Percentiles rank a stretch among this genome's conserved stretches.
These are phyloP conservation scores for Microdochium bolleyi DNA, from an alignment of 2,329 filamentous ascomycete genomes.

Conservation along the genomic window DNA sequence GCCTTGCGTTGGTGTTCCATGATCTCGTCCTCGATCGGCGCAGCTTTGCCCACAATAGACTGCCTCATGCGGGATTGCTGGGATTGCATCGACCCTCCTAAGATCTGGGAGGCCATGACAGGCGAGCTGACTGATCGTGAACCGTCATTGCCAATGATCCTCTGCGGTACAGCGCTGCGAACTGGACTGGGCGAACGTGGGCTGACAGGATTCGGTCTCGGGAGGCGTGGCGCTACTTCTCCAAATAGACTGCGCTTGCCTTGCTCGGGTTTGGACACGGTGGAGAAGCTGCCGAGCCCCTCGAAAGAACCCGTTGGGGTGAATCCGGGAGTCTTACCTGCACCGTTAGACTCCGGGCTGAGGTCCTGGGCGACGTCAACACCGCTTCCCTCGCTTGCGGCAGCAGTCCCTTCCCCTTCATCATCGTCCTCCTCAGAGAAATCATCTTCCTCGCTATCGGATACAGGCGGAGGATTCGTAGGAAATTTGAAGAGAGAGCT, in stretches of 20 bases:
- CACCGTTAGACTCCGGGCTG: conserved; percentile 39
- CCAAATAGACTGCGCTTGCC: conserved; percentile 43
- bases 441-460: conserved; percentile 26
- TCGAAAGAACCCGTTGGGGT: conserved; percentile 54
- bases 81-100: conserved; percentile 29
- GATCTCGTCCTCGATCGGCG: conserved; percentile 35
- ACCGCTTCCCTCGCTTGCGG: conserved; percentile 47
- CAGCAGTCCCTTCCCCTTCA: conserved; percentile 33
- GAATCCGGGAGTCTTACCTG: conserved; percentile 38
- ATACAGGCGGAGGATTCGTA: conserved; percentile 17
- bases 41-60: conserved; percentile 30
- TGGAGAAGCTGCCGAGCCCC: conserved; percentile 37
- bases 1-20: conserved; percentile 41
- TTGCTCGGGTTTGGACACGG: conserved; percentile 35
- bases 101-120: conserved; percentile 46
- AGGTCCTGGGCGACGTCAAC: conserved; percentile 58
- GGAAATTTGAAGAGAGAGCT: conserved; percentile 19
- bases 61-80: conserved; percentile 15
- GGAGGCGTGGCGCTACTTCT: conserved; percentile 45
- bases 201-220: conserved; percentile 41
- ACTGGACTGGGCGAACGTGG: conserved; percentile 69
- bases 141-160: conserved; percentile 38
- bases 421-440: conserved; percentile 27
- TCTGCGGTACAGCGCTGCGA: conserved; percentile 46
- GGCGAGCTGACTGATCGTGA: conserved; percentile 53